Conservation (phyloP, 2,329 filamentous ascomycete species). For the Davidsoniella neocaledoniae region DNA sequence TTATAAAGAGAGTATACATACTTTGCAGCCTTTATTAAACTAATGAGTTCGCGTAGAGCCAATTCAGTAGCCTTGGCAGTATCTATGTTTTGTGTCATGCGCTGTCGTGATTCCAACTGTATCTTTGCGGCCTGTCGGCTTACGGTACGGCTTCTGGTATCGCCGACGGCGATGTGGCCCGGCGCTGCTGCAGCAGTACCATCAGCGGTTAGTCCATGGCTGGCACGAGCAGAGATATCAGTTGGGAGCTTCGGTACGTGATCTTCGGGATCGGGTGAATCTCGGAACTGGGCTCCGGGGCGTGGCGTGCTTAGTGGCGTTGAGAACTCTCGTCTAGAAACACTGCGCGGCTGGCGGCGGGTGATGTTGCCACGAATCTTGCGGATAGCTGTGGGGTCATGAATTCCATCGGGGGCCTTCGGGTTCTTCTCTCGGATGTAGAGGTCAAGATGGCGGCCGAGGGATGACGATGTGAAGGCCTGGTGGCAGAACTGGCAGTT, state of each 20-base stretch:
- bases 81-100: slow-evolving; percentile 54
- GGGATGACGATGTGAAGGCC: slow-evolving; percentile 80
- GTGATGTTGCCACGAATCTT: slow-evolving; percentile 76
- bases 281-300: slow-evolving; percentile 19
- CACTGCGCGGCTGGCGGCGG: slow-evolving; percentile 53
- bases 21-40: slow-evolving; percentile 70
- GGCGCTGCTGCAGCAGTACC: slow-evolving; percentile 21
- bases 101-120: slow-evolving; percentile 46
- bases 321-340: slow-evolving; percentile 36
- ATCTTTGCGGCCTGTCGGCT: slow-evolving; percentile 38
- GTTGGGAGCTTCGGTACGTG: slow-evolving; percentile 16
- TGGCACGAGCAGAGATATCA: not conserved
- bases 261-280: slow-evolving; percentile 22
- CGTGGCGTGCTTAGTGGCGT: slow-evolving; percentile 37
- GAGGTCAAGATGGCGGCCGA: slow-evolving; percentile 83
- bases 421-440: slow-evolving; percentile 92
- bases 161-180: slow-evolving; percentile 15
- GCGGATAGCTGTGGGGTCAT: slow-evolving; percentile 77
- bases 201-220: not conserved
- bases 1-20: slow-evolving; percentile 28
- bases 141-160: slow-evolving; percentile 23
- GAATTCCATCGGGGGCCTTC: slow-evolving; percentile 68
- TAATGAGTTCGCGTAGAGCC: slow-evolving; percentile 66
- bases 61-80: slow-evolving; percentile 71
- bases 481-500: slow-evolving; percentile 78